Evolutionary conservation across 768 basidiomycete genomes (phyloP).

Genomic region (Russula dissimulans): DNA sequence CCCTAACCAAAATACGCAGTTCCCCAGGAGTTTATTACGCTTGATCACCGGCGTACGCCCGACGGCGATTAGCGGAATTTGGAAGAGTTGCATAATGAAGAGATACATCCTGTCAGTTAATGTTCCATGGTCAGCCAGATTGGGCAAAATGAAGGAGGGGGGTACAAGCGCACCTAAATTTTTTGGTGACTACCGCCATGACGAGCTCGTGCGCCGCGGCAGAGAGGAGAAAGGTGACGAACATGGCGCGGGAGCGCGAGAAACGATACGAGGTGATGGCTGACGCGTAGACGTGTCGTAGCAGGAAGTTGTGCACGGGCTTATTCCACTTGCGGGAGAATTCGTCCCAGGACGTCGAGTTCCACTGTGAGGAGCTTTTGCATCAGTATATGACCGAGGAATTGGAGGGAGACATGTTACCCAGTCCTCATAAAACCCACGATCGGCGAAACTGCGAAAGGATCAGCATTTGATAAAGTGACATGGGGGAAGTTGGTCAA

Average conservation of each 20-base stretch:
- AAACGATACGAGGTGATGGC: slow-evolving; percentile 70
- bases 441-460: slow-evolving; percentile 75
- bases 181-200: slow-evolving; percentile 91
- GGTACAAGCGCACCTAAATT: slow-evolving; percentile 57
- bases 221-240: slow-evolving; percentile 85
- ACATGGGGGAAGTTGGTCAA: background rate
- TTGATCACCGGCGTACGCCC: slow-evolving; percentile 71
- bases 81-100: slow-evolving; percentile 67
- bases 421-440: slow-evolving; percentile 98
- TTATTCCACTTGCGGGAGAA: slow-evolving; percentile 99
- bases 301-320: slow-evolving; percentile 87
- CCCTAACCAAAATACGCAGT: slow-evolving; percentile 89
- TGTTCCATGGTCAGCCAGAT: background rate
- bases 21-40: slow-evolving; percentile 72
- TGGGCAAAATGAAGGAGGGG: background rate
- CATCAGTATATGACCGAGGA: background rate
- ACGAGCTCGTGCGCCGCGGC: slow-evolving; percentile 90
- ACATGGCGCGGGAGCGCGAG: slow-evolving; percentile 74
- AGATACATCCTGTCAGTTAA: slow-evolving; percentile 59
- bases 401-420: slow-evolving; percentile 29
- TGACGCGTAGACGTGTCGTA: slow-evolving; percentile 92
- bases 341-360: slow-evolving; percentile 93
- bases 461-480: background rate
- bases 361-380: slow-evolving; percentile 54
- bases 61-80: slow-evolving; percentile 83